Evolutionary conservation across 2,329 filamentous ascomycete genomes (phyloP), one percentile per base, ranked within the genome.

Genomic region (Diaporthe helianthi): DNA sequence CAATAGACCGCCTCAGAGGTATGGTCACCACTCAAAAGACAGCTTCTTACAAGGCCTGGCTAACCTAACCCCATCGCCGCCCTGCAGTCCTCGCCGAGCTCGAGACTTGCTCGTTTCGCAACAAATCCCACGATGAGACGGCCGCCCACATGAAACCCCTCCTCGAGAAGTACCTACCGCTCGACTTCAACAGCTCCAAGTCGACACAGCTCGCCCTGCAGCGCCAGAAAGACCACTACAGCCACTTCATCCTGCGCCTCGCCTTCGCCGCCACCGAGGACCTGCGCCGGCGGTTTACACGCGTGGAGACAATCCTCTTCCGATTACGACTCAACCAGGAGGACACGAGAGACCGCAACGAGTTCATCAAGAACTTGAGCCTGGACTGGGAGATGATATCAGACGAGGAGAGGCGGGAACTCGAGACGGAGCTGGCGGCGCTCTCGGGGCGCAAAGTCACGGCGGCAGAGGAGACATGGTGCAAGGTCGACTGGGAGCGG

Each of bases 211-310:
- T 95, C 17, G 85, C 87, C 29, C 81, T 88, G 41, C 93, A 99
- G 81, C 87, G 95, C 33, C 92, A 95, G 79, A 97, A 96, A 78
- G 96, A 99, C 75, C 96, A 99, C 81, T 99, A 98, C 81, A 96
- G 93, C 68, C 96, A 99, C 80, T 99, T 98, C 79, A 99, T 98
- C 71, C 87, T 99, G 7, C 90, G 96, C 0, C 88, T 99, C 52
- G 96, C 96, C 1, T 99, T 99, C 77, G 90, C 94, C 0, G 90
- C 92, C 2, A 98, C 95, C 0, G 94, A 97, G 77, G 96, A 99
- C 76, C 84, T 98, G 46, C 90, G 96, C 51, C 87, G 92, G 72
- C 90, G 96, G 29, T 99, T 98, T 77, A 87, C 90, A 4, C 89
- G 94, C 44, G 89, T 97, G 4, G 96, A 99, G 81, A 93, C 92